These are phyloP conservation scores for Microsporum ferrugineum DNA, from an alignment of 2,329 filamentous ascomycete species.

Conservation along the genomic window DNA sequence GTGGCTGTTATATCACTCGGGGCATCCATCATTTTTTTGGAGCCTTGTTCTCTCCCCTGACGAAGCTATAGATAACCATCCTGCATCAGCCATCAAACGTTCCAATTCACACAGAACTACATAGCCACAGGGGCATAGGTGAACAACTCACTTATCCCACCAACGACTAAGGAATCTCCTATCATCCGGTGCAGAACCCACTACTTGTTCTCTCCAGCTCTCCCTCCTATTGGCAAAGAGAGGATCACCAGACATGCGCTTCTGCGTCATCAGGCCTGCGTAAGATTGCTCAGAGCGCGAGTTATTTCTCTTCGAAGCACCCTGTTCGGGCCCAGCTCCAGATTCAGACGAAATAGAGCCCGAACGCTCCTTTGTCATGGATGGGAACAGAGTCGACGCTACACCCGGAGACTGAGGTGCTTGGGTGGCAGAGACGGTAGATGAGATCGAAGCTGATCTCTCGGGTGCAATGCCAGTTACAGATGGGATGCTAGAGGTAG, in stretches of 20 bases:
- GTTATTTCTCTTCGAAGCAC: constrained; percentile 7
- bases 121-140: not conserved
- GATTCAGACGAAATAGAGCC: not conserved
- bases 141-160: constrained; percentile 29
- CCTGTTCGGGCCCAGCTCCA: not conserved
- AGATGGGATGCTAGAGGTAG: constrained; percentile 12
- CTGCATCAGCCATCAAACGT: not conserved
- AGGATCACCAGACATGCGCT: constrained; percentile 32
- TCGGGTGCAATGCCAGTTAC: not conserved
- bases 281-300: constrained; percentile 19
- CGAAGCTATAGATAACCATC: constrained; percentile 5
- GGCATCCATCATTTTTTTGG: constrained; percentile 2
- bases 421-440: not conserved
- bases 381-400: not conserved
- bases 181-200: constrained; percentile 17
- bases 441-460: constrained; percentile 1
- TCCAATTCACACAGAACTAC: not conserved
- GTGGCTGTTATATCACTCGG: not conserved
- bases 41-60: not conserved
- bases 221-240: constrained; percentile 26
- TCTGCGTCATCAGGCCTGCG: constrained; percentile 33
- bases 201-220: constrained; percentile 37
- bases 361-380: not conserved
- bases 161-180: constrained; percentile 28
- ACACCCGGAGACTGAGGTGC: constrained; percentile 15